phyloP scores from a whole-genome alignment of 2,329 filamentous ascomycete genomes.

The Penicillium sp. region DNA sequence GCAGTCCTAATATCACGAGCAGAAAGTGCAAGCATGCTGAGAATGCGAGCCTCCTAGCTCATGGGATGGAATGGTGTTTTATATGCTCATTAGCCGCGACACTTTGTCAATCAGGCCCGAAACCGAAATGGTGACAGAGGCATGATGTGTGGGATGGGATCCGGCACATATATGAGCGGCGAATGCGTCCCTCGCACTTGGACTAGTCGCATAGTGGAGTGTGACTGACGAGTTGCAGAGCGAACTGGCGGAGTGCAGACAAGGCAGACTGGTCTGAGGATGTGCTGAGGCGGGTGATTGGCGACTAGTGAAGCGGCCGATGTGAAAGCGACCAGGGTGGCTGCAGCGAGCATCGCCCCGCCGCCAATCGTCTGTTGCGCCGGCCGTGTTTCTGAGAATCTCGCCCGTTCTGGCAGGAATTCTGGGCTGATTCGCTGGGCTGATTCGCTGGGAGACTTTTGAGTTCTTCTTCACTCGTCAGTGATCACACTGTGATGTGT shows the following conservation, averaged over 20 bases:
- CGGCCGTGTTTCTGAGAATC: background rate
- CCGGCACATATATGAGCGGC: background rate
- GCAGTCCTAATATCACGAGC: slow-evolving; percentile 3
- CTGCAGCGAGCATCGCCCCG: background rate
- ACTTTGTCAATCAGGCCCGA: background rate
- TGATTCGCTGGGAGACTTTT: background rate
- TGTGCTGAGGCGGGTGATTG: slow-evolving; percentile 9
- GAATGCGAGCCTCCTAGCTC: background rate
- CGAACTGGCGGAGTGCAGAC: background rate
- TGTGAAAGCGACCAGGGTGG: slow-evolving; percentile 8
- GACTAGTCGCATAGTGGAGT: slow-evolving; percentile 5
- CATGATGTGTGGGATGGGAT: background rate
- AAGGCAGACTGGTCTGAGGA: background rate
- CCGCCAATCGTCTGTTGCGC: slow-evolving; percentile 3
- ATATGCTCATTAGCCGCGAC: background rate
- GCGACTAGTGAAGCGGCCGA: slow-evolving; percentile 3
- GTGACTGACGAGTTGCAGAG: slow-evolving; percentile 4
- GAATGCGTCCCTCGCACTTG: background rate
- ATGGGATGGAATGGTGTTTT: background rate
- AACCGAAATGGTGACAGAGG: background rate
- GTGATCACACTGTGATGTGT: background rate
- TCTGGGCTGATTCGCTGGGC: no score
- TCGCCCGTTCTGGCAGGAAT: no score
- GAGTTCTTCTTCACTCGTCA: background rate
- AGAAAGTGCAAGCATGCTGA: slow-evolving; percentile 1